Evolutionary conservation across 1,139 yeast species (phyloP).

Genomic region (Blastobotrys apis): DNA sequence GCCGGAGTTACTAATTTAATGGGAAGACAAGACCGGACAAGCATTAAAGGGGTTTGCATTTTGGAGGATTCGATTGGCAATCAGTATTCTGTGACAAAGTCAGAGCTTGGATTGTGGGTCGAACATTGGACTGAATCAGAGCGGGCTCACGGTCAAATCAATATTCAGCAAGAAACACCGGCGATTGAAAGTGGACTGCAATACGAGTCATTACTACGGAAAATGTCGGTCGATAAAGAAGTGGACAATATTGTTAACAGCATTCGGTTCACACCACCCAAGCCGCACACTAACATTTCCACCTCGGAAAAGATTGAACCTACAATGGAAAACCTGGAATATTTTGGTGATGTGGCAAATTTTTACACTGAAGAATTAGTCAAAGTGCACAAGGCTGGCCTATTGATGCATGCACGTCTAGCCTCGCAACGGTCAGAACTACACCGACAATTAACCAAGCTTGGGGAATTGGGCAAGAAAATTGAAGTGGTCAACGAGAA

Average conservation of each 20-base stretch:
- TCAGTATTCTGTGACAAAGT: conserved; percentile 16
- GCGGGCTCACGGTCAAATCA: not conserved
- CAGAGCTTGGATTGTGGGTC: conserved; percentile 13
- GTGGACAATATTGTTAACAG: conserved; percentile 11
- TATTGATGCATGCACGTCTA: conserved; percentile 33
- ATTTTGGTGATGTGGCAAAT: conserved; percentile 28
- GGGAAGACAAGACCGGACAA: conserved; percentile 8
- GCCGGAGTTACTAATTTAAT: conserved; percentile 6
- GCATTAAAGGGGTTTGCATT: conserved; percentile 16
- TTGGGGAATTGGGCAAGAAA: conserved; percentile 24
- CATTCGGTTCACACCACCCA: conserved; percentile 9
- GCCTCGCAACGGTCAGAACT: conserved; percentile 36
- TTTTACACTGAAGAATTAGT: conserved; percentile 27
- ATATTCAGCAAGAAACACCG: not conserved
- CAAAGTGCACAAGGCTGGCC: conserved; percentile 31
- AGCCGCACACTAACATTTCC: not conserved
- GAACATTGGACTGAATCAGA: conserved; percentile 15
- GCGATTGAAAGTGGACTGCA: not conserved
- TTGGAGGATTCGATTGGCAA: conserved; percentile 15
- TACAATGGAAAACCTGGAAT: conserved; percentile 25
- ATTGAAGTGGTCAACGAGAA: conserved; percentile 26
- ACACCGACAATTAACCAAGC: conserved; percentile 37
- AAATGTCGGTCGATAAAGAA: conserved; percentile 14
- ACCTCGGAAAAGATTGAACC: conserved; percentile 18
- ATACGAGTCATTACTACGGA: conserved; percentile 9